Percentiles rank a stretch among this genome's conserved stretches.
phyloP scores from a whole-genome alignment of 1,284 basidiomycete genomes.

The Tilletia horrida region DNA sequence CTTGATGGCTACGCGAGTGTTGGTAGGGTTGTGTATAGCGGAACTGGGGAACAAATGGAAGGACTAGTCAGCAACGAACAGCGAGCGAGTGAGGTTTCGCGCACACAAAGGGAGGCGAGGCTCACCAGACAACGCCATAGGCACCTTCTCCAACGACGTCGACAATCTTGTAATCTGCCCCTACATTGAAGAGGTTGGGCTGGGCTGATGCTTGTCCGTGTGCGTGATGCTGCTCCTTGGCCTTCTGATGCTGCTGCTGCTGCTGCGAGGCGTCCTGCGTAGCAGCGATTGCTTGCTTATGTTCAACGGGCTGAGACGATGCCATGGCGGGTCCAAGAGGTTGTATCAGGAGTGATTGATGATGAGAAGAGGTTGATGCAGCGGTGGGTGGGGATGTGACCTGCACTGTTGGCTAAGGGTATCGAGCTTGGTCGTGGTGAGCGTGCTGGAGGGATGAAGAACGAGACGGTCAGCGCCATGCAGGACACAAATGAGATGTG shows the following conservation, averaged over 20 bases:
- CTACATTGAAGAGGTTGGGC: conserved; percentile 41
- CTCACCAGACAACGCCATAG: conserved; percentile 56
- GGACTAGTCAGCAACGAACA: too few relatives aligned
- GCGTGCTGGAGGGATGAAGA: too few relatives aligned
- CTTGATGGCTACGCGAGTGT: conserved; percentile 58
- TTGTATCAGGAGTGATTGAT: too few relatives aligned
- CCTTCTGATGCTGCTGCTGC: not conserved
- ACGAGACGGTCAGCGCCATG: too few relatives aligned
- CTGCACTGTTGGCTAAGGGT: too few relatives aligned
- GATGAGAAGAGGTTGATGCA: too few relatives aligned
- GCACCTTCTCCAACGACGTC: conserved; percentile 58
- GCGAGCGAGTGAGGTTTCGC: too few relatives aligned
- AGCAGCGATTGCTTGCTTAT: not conserved
- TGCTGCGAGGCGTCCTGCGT: not conserved
- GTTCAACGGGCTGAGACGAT: not conserved
- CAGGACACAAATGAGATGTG: too few relatives aligned
- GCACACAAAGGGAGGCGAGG: too few relatives aligned
- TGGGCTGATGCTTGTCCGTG: conserved; percentile 9
- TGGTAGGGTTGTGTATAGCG: conserved; percentile 55
- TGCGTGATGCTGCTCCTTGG: conserved; percentile 47
- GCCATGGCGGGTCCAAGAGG: too few relatives aligned
- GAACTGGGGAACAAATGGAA: conserved; percentile 24
- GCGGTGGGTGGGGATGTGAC: too few relatives aligned
- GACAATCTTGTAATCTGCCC: conserved; percentile 51
- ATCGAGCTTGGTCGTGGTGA: too few relatives aligned